Conservation (phyloP, 257 asterid species). For the Solanum boliviense region DNA sequence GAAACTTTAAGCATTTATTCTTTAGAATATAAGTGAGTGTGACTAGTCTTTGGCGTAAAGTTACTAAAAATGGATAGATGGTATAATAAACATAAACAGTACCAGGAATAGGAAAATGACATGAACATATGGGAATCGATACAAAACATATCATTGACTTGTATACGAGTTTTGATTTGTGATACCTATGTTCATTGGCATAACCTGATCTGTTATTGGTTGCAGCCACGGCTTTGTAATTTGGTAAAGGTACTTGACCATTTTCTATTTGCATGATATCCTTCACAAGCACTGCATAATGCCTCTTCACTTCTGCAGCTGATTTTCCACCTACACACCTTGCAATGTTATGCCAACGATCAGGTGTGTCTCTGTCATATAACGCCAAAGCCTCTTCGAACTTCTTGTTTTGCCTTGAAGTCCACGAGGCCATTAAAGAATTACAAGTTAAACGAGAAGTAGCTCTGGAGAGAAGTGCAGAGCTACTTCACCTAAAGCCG, state of each 20-base stretch:
- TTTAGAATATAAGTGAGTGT: not conserved
- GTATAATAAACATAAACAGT: not conserved
- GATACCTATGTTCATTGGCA: constrained; percentile 25
- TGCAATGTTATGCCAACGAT: constrained; percentile 37
- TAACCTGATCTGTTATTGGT: constrained; percentile 7
- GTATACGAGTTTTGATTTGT: not conserved
- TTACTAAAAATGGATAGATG: not conserved
- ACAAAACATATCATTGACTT: not conserved
- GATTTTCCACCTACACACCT: constrained; percentile 34
- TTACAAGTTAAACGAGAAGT: not conserved
- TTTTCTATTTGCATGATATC: constrained; percentile 30
- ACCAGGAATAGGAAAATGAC: not conserved
- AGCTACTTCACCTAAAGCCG: constrained; percentile 13
- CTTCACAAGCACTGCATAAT: constrained; percentile 26
- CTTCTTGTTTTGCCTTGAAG: constrained; percentile 36
- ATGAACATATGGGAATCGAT: not conserved
- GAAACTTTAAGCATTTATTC: not conserved
- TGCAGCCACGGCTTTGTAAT: constrained; percentile 14
- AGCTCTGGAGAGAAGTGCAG: not conserved
- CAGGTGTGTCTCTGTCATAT: constrained; percentile 36
- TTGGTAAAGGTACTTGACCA: constrained; percentile 26
- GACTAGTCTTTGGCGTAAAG: not conserved
- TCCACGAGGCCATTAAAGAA: constrained; percentile 46
- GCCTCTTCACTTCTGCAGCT: constrained; percentile 29
- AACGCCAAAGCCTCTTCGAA: constrained; percentile 36